Evolutionary conservation across 176 grass and related monocot species (phyloP), one percentile per base, ranked within the genome.

Genomic region (Ananas comosus): DNA sequence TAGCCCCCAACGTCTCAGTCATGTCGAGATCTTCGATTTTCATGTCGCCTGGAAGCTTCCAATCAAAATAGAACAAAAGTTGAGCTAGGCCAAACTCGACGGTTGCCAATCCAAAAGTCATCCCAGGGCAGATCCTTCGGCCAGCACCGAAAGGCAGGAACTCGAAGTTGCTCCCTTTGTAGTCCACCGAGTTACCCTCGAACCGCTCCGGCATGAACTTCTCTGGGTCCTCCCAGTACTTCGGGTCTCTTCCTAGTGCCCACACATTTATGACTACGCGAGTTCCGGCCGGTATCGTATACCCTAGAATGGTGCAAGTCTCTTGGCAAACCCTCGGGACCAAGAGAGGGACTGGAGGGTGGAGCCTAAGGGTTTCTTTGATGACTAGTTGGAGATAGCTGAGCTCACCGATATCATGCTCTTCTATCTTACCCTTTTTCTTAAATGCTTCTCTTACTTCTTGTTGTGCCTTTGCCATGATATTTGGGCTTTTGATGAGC

Each of bases 331-430:
- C 70, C 0, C 89, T 78, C 1, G 89, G 89, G 3, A 83, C 63
- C n/a, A 88, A 79, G 2, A 91, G 79, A 0, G 89, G 89, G 48
- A 80, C 1, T 0, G 89, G 82, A 3, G 54, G 0, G 50, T 92
- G 89, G 4, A 92, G 70, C 67, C 89, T 82, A 67, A 92, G 50
- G 10, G 85, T 73, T 77, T 92, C 89, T 2, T 78, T 65, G 48
- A 92, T 85, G 0, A 92, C 89, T 16, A 82, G 82, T 56, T 82
- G 67, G 42, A 91, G 69, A 63, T 88, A 91, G 1, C 28, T 64
- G 23, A 82, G 53, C 12, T 82, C 68, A 12, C 51, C 19, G 0
- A 91, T 68, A 8, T 58, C 51, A 0, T 80, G 48, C 11, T 85
- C 81, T 0, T 0, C 9, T 16, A 91, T 80, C n/a, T 49, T 51